Evolutionary conservation across 2,329 filamentous ascomycete genomes (phyloP).

Genomic region (Teratosphaeriaceae sp.): DNA sequence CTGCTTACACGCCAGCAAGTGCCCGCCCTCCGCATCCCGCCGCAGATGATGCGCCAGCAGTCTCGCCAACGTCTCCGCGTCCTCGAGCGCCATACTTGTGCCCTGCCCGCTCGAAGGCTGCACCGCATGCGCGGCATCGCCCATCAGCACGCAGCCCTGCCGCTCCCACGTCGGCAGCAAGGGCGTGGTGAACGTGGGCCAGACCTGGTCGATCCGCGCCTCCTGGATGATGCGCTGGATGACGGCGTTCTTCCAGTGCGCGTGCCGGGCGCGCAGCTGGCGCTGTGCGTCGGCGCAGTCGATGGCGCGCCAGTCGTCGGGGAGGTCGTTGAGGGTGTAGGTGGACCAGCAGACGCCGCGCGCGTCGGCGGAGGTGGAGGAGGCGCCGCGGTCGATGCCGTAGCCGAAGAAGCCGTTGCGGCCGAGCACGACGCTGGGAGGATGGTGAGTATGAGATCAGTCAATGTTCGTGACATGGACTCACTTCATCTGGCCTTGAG

Average conservation of each 20-base stretch:
- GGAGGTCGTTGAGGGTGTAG: constrained; percentile 7
- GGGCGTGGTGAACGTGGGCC: constrained; percentile 44
- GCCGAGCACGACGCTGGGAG: constrained; percentile 35
- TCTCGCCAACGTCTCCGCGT: constrained; percentile 42
- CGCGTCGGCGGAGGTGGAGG: constrained; percentile 16
- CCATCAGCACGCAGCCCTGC: constrained; percentile 45
- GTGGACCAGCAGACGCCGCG: constrained; percentile 12
- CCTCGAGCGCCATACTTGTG: constrained; percentile 49
- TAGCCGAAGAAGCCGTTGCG: constrained; percentile 48
- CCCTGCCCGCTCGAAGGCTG: constrained; percentile 50
- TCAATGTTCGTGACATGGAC: not conserved
- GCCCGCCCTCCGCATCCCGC: not conserved
- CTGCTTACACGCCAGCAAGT: constrained; percentile 4
- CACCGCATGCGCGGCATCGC: constrained; percentile 52
- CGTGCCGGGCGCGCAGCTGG: constrained; percentile 37
- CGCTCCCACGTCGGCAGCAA: constrained; percentile 42
- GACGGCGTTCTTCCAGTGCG: constrained; percentile 40
- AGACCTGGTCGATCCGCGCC: constrained; percentile 37
- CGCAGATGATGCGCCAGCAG: constrained; percentile 23
- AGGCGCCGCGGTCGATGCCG: constrained; percentile 25
- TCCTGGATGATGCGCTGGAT: constrained; percentile 29
- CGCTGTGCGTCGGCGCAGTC: constrained; percentile 18
- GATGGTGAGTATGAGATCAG: not conserved
- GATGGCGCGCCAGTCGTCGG: constrained; percentile 8
- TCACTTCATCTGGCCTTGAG: constrained; percentile 31